Base-by-base conservation (phyloP, 208 protist genomes). In the Acanthamoeba triangularis region DNA sequence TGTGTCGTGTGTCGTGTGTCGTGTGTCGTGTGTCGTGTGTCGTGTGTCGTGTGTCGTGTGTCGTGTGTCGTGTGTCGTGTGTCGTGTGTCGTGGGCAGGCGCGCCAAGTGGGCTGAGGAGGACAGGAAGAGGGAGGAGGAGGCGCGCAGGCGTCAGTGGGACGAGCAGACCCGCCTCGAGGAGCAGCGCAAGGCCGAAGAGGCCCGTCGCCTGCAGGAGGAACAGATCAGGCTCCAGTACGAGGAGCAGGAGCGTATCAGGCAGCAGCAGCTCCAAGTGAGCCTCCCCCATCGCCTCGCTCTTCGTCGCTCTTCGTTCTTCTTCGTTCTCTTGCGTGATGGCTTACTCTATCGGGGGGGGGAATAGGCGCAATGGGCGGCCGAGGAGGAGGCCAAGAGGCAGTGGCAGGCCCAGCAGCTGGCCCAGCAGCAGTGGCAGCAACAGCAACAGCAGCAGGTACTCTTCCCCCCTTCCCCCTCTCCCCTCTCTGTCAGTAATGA, bases 121-220 rank as follows among this genome's bases (percentile, higher is more conserved):
- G 63, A 54, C n/a, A 6, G 90, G 11, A 80, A 80, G 41, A 16
- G 90, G 5, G 67, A 84, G 63, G 90, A 94, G 52, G 90, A 94
- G 47, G 90, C 90, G 7, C 41, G 52, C 63, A 94, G 59, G 63
- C 52, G 63, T 23, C 63, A 65, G 61, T 63, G 72, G 63, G 90
- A 94, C n/a, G 82, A 90, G 82, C 52, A 90, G 72, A 94, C 93
- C 16, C 41, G 90, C 10, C 90, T 94, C 7, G 90, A 94, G 61
- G 72, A 94, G 52, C 44, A 94, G 90, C 61, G 47, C 13, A 94
- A 63, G 72, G 90, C 63, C 28, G 52, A 63, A 30, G 49, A 76
- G 52, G 90, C 37, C 30, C 67, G 63, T 20, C 25, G 44, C 14
- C 63, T 44, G 49, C 63, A 76, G 41, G 72, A 94, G 61, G 72